Evolutionary conservation across 140 eudicot genomes (phyloP), one percentile per base, ranked within the genome.

Genomic region (Flaveria floridana): DNA sequence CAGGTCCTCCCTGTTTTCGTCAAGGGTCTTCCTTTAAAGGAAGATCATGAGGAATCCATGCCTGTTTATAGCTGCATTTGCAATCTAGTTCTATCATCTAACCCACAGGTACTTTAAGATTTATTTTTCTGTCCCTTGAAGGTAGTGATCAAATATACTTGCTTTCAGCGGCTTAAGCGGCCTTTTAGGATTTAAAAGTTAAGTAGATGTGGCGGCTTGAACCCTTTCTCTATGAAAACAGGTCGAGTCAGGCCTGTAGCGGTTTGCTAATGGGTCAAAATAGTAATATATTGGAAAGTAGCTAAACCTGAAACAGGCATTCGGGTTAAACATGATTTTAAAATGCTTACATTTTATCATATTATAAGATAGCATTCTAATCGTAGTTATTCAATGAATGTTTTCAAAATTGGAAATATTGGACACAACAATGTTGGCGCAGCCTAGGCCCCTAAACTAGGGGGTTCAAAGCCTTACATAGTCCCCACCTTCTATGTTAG

Each of bases 1-100:
- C 79, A 93, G 98, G 98, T 93, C 25, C 86, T 93, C 53, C 98
- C 97, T 72, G 97, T 90, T 68, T 85, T 93, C 59, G 80, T 93
- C 75, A 87, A 86, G 72, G 98, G 75, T 71, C 98, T 93, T 78
- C 98, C 98, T 46, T 72, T 93, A 65, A 93, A 90, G 84, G 98
- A 93, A 85, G 98, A 93, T 72, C 90, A 82, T 13, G 98, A 88
- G 72, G 98, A 93, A 76, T 93, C 98, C 65, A 76, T 85, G 86
- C 80, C 95, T 74, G 98, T 93, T 63, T 93, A 93, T 56, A 87
- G 89, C 76, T 93, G 98, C 79, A 76, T 93, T 68, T 86, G 96
- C 72, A 85, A 72, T 78, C 96, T 93, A 76, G 96, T 93, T 66
- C 74, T 90, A 51, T 86, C 97, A 79, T 93, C 98, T 9, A 90